Base-by-base conservation (phyloP, 2,329 filamentous ascomycete species). In the Fusarium nematophilum region DNA sequence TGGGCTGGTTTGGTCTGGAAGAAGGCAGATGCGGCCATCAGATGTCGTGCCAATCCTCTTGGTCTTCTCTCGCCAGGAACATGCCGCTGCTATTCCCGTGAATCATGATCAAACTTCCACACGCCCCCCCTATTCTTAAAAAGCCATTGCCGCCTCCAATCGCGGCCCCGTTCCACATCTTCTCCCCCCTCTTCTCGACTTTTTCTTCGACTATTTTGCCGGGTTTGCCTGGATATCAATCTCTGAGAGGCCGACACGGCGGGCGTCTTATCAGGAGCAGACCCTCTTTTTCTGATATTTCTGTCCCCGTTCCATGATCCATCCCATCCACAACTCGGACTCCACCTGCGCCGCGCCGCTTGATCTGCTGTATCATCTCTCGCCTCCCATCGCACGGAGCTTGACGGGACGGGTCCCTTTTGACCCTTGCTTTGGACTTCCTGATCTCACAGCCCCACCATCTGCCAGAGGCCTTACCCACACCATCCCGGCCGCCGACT, bases 221-320 rank as follows among this genome's bases (percentile, higher is more conserved):
- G 36, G 46, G 47, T 58, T 53, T 49, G 46, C 40, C 34, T 61
- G 43, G 27, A 53, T 52, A 39, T 57, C 30, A 58, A 49, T 46
- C 46, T 48, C 33, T 52, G 38, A 47, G 31, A 40, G 52, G 45
- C 64, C 30, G 48, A 59, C 56, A 65, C 64, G 61, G 50, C 44
- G 52, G 59, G 59, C 34, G 58, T 66, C 66, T 69, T 69, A 69
- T 69, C 66, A 68, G 58, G 53, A 65, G 50, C 29, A 53, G 67
- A 64, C 67, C 67, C 67, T 65, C 63, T 69, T 69, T 65, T 69
- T 56, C 21, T 21, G 21, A 30, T 62, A 61, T 66, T 69, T 68
- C 66, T 64, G 50, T 56, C 43, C 31, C 21, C 21, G 21, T 21
- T 21, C 21, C 21, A 21, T 21, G 6, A 21, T 21, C 21, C 17